Conservation (phyloP, 2,329 filamentous ascomycete genomes). For the Hypoxylon sp. region DNA sequence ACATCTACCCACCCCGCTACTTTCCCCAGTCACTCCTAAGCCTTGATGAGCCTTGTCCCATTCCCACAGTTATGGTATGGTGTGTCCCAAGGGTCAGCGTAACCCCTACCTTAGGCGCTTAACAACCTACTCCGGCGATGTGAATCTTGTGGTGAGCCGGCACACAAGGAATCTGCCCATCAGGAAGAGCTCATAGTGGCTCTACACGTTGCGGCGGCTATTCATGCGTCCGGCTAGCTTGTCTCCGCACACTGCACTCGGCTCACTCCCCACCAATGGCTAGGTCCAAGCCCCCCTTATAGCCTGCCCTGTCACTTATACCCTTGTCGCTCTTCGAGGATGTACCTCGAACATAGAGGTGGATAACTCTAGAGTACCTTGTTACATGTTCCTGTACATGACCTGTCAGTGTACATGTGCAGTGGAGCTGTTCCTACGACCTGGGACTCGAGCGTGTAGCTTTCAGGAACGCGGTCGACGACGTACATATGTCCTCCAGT, state of each 20-base stretch:
- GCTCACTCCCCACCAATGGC: conserved; percentile 34
- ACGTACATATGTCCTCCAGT: conserved; percentile 40
- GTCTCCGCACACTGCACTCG: conserved; percentile 39
- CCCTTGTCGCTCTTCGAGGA: conserved; percentile 38
- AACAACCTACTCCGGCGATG: conserved; percentile 30
- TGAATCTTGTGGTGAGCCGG: conserved; percentile 21
- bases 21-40: conserved; percentile 28
- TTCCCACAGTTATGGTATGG: conserved; percentile 31
- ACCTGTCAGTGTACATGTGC: conserved; percentile 29
- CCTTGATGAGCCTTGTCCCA: conserved; percentile 39
- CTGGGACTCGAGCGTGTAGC: conserved; percentile 40
- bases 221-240: conserved; percentile 39
- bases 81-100: conserved; percentile 27
- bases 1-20: conserved; percentile 37
- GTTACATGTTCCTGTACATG: conserved; percentile 40
- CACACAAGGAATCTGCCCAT: conserved; percentile 37
- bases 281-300: conserved; percentile 39
- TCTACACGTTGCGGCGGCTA: conserved; percentile 43
- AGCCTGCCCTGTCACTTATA: conserved; percentile 33
- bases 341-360: conserved; percentile 38
- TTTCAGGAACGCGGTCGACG: conserved; percentile 43
- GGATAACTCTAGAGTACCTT: conserved; percentile 32
- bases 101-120: conserved; percentile 41
- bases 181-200: conserved; percentile 20
- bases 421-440: conserved; percentile 38